Evolutionary conservation across 768 basidiomycete genomes (phyloP).

Genomic region (Lactarius evosmus): DNA sequence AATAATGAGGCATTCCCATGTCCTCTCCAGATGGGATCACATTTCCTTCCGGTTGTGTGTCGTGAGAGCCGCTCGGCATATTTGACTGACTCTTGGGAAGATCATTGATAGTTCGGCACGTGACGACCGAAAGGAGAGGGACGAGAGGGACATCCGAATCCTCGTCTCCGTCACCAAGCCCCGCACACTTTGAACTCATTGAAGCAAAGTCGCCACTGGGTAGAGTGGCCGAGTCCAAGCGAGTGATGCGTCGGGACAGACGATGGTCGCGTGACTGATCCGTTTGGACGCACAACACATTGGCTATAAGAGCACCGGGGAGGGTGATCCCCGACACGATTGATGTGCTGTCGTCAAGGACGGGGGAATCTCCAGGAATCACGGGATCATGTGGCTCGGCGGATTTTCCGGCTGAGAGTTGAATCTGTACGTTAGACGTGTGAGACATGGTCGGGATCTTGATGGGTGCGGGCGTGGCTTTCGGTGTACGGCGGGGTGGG

Average conservation of each 20-base stretch:
- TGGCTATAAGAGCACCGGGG: conserved; percentile 19
- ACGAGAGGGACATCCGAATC: conserved; percentile 6
- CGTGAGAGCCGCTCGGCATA: background rate
- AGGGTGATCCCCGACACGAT: conserved; percentile 23
- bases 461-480: conserved; percentile 20
- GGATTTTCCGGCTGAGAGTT: conserved; percentile 13
- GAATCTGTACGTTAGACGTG: conserved; percentile 13
- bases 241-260: conserved; percentile 21
- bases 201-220: conserved; percentile 13
- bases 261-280: conserved; percentile 15
- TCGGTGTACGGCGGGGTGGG: conserved; percentile 9
- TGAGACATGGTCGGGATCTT: conserved; percentile 17
- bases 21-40: background rate
- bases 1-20: background rate
- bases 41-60: background rate
- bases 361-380: conserved; percentile 13
- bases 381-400: background rate
- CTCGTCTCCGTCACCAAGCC: conserved; percentile 1
- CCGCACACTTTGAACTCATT: background rate
- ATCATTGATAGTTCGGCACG: background rate
- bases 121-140: conserved; percentile 4
- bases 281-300: conserved; percentile 10
- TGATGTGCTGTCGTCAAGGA: conserved; percentile 19
- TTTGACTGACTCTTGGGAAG: background rate
- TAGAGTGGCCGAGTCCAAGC: conserved; percentile 26